Percentiles rank a stretch among this genome's conserved stretches.
Conservation (phyloP, 768 basidiomycete species). For the Chlorophyllum brunneum region DNA sequence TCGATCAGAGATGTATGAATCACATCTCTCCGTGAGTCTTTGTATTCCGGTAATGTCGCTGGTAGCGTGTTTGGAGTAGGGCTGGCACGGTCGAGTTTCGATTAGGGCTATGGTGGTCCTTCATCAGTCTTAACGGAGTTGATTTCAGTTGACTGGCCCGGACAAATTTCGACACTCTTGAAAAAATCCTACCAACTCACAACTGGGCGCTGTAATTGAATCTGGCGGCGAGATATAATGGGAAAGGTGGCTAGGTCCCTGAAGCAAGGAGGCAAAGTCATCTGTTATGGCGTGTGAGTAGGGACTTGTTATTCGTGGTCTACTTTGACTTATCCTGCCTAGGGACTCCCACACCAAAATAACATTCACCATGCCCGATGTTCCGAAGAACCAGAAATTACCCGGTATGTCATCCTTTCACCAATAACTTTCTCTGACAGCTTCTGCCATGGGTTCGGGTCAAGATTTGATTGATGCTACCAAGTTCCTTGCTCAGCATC, state of each 20-base stretch:
- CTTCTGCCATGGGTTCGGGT: constrained; percentile 82
- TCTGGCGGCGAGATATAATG: constrained; percentile 69
- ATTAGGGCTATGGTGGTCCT: too few relatives aligned
- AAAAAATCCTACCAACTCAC: constrained; percentile 25
- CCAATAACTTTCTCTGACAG: constrained; percentile 29
- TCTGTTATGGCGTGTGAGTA: constrained; percentile 65
- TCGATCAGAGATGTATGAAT: constrained; percentile 64
- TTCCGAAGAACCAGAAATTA: constrained; percentile 69
- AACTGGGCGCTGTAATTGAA: constrained; percentile 64
- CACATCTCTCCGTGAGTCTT: neutral
- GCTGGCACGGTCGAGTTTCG: constrained; percentile 62
- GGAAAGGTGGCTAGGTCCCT: constrained; percentile 43
- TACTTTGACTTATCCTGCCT: constrained; percentile 4
- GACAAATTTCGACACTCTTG: constrained; percentile 41
- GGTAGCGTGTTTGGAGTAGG: constrained; percentile 64
- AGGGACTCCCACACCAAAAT: constrained; percentile 63
- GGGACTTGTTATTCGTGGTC: neutral
- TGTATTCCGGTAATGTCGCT: constrained; percentile 59
- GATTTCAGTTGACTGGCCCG: constrained; percentile 40
- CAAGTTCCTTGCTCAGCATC: constrained; percentile 59
- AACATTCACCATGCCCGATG: constrained; percentile 73
- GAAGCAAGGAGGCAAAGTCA: constrained; percentile 53
- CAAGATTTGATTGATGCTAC: constrained; percentile 73
- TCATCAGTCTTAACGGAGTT: neutral
- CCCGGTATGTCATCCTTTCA: constrained; percentile 45